A percentile compares a stretch with the other conserved stretches of the same genome.
Evolutionary conservation across 1,284 basidiomycete genomes (phyloP).

Genomic region (Pyrrhoderma lamaoense): DNA sequence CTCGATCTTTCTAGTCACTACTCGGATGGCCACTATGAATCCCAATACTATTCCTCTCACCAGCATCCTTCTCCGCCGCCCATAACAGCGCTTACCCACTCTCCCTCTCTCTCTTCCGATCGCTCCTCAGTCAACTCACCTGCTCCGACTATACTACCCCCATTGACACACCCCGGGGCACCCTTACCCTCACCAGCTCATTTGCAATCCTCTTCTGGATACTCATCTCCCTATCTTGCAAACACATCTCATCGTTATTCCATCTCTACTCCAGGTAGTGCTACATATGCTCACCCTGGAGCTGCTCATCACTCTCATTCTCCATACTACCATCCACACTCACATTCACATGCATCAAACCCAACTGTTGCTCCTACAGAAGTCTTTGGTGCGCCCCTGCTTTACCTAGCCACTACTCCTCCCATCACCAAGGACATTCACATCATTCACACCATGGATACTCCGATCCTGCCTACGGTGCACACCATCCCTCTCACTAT

Average conservation of each 20-base stretch:
- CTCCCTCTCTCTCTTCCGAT: slow-evolving; percentile 55
- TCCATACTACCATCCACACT: no score
- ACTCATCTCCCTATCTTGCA: slow-evolving; percentile 1
- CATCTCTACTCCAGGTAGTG: not conserved
- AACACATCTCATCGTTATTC: not conserved
- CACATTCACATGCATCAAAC: slow-evolving; percentile 22
- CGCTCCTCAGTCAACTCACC: slow-evolving; percentile 53
- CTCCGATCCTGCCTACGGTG: slow-evolving; percentile 11
- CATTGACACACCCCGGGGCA: slow-evolving; percentile 15
- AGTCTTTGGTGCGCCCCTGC: slow-evolving; percentile 22
- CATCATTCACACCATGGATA: slow-evolving; percentile 20
- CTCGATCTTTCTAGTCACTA: no score
- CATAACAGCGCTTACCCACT: slow-evolving; percentile 49
- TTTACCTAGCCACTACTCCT: slow-evolving; percentile 20
- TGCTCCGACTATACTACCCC: slow-evolving; percentile 34
- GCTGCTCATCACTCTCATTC: slow-evolving; percentile 11
- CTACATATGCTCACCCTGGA: slow-evolving; percentile 1
- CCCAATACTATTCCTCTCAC: no score
- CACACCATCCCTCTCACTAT: slow-evolving; percentile 22
- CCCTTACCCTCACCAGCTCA: slow-evolving; percentile 1
- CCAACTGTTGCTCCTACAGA: slow-evolving; percentile 21
- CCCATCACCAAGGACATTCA: slow-evolving; percentile 24
- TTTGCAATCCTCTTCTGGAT: not conserved
- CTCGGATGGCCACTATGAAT: no score
- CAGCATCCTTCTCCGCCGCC: slow-evolving; percentile 44